A percentile compares a stretch with the other conserved stretches of the same genome.
Evolutionary conservation across 148 eudicot species (phyloP).

Genomic region (Rhododendron williamsianum): DNA sequence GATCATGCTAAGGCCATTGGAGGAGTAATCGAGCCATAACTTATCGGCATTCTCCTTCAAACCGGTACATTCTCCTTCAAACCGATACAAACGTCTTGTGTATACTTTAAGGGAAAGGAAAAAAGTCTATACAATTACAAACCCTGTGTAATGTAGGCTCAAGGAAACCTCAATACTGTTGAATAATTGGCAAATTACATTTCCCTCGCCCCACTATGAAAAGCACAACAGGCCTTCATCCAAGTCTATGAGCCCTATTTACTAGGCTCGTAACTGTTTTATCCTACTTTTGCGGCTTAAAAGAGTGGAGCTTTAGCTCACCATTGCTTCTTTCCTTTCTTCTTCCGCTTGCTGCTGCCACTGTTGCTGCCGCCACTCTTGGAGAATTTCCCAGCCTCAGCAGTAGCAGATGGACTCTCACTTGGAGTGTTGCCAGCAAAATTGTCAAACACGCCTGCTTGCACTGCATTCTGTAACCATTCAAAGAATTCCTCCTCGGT

Average conservation of each 20-base stretch:
- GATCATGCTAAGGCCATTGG: background rate
- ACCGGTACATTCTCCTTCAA: no score
- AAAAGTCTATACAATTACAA: background rate
- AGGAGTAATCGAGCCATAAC: background rate
- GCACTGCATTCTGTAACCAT: slow-evolving; percentile 81
- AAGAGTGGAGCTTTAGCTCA: background rate
- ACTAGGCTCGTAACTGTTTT: background rate
- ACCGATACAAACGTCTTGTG: background rate
- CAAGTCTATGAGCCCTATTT: background rate
- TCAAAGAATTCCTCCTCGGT: slow-evolving; percentile 84
- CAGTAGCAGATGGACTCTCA: slow-evolving; percentile 32
- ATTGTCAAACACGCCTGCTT: slow-evolving; percentile 65
- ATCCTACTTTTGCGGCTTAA: background rate
- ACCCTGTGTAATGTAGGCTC: background rate
- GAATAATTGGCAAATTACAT: background rate
- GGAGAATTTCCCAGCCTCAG: slow-evolving; percentile 23
- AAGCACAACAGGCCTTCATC: background rate
- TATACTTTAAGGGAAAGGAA: background rate
- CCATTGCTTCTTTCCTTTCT: slow-evolving; percentile 82
- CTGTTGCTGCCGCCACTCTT: slow-evolving; percentile 21
- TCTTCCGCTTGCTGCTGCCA: slow-evolving; percentile 56
- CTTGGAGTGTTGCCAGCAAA: slow-evolving; percentile 33
- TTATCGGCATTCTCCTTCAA: slow-evolving; percentile 1
- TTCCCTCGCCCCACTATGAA: background rate
- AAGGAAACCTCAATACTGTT: background rate